These are phyloP conservation scores for Fomitopsis schrenkii DNA, from an alignment of 1,284 basidiomycete species.

Conservation along the genomic window DNA sequence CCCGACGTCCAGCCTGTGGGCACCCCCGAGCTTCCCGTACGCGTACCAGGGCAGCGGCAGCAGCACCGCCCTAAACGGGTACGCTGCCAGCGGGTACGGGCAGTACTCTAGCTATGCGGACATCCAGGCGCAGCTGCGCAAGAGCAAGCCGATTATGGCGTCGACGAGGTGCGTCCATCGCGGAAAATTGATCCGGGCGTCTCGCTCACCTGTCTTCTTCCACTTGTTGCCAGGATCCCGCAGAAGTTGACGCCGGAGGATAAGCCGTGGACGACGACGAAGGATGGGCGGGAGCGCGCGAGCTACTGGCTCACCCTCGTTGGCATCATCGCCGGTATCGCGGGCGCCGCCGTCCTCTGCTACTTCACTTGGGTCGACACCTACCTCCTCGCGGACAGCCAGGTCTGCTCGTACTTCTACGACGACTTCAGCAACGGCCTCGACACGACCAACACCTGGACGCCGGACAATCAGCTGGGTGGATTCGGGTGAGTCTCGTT, in stretches of 20 bases:
- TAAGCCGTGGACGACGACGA: slow-evolving; percentile 60
- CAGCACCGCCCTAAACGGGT: slow-evolving; percentile 19
- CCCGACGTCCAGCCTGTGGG: slow-evolving; percentile 55
- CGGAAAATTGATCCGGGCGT: neutral
- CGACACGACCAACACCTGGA: slow-evolving; percentile 52
- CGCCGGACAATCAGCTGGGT: slow-evolving; percentile 65
- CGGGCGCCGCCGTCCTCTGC: slow-evolving; percentile 41
- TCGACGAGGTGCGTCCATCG: slow-evolving; percentile 30
- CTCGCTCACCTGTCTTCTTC: neutral
- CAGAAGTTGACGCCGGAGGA: slow-evolving; percentile 45
- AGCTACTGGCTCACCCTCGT: slow-evolving; percentile 56
- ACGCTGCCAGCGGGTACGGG: neutral
- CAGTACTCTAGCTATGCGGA: slow-evolving; percentile 6
- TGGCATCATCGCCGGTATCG: slow-evolving; percentile 42
- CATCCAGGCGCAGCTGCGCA: slow-evolving; percentile 16
- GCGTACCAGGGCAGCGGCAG: slow-evolving; percentile 30
- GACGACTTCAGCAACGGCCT: slow-evolving; percentile 59
- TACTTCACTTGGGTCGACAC: slow-evolving; percentile 45
- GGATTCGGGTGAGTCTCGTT: slow-evolving; percentile 58
- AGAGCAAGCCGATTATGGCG: slow-evolving; percentile 41
- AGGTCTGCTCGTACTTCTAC: slow-evolving; percentile 64
- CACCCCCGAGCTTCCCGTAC: slow-evolving; percentile 44
- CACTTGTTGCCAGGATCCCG: slow-evolving; percentile 24
- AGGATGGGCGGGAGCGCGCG: slow-evolving; percentile 45
- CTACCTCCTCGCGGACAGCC: slow-evolving; percentile 29